Evolutionary conservation across 2,329 filamentous ascomycete genomes (phyloP).

Genomic region (Byssoonygena ceratinophila): DNA sequence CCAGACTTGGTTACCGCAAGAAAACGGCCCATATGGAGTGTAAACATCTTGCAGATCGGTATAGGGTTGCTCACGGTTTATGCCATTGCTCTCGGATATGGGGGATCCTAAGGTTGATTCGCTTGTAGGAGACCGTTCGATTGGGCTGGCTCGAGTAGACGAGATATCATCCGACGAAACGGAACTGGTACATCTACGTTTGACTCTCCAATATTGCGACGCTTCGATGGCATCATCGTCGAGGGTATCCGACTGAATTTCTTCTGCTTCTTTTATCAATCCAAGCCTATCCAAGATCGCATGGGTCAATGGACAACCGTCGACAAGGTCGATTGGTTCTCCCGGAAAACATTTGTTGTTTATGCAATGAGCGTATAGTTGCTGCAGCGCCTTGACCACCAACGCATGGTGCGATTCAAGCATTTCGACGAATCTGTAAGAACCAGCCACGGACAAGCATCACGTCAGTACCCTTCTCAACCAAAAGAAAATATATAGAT

Average conservation of each 20-base stretch:
- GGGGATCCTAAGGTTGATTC: constrained; percentile 9
- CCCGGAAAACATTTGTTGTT: constrained; percentile 36
- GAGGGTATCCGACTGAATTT: constrained; percentile 25
- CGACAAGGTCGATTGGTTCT: constrained; percentile 32
- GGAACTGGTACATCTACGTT: constrained; percentile 30
- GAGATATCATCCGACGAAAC: constrained; percentile 32
- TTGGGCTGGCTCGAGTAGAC: constrained; percentile 20
- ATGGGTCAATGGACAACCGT: constrained; percentile 35
- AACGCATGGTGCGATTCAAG: constrained; percentile 36
- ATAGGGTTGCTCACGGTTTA: constrained; percentile 4
- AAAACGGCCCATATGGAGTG: constrained; percentile 6
- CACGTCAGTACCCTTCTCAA: constrained; percentile 1
- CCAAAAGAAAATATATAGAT: neutral
- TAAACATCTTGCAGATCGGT: constrained; percentile 9
- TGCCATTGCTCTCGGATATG: constrained; percentile 1
- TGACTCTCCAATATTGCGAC: constrained; percentile 28
- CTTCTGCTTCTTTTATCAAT: constrained; percentile 36
- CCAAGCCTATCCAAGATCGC: constrained; percentile 35
- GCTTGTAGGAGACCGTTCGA: constrained; percentile 9
- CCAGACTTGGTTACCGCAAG: constrained; percentile 10
- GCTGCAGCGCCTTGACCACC: constrained; percentile 35
- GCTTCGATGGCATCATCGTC: constrained; percentile 28
- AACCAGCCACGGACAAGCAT: neutral
- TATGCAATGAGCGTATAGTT: constrained; percentile 34
- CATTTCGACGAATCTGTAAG: constrained; percentile 35